phyloP scores from a whole-genome alignment of 1,284 basidiomycete genomes.

The Thecaphora thlaspeos region DNA sequence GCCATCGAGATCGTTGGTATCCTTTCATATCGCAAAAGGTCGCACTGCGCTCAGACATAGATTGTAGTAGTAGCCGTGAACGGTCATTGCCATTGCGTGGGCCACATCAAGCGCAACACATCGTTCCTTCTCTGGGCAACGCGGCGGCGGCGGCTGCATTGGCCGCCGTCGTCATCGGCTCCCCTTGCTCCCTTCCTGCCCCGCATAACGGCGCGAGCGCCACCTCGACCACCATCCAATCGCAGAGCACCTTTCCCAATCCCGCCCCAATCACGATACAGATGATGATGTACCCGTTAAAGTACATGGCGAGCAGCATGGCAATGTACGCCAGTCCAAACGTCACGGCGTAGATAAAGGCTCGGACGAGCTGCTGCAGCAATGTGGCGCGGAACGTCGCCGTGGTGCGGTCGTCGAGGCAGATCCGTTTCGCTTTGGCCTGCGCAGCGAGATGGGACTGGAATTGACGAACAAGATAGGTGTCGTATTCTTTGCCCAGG shows the following conservation, averaged over 20 bases:
- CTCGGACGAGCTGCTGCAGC: slow-evolving; percentile 26
- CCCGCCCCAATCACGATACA: slow-evolving; percentile 28
- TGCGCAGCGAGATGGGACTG: background rate
- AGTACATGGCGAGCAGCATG: slow-evolving; percentile 37
- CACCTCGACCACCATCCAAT: slow-evolving; percentile 17
- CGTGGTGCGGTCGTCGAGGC: background rate
- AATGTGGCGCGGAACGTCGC: slow-evolving; percentile 3
- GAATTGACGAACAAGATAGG: slow-evolving; percentile 6
- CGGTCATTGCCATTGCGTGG: too few relatives aligned
- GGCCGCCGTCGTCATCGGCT: too few relatives aligned
- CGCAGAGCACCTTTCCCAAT: slow-evolving; percentile 24
- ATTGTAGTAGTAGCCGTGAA: too few relatives aligned
- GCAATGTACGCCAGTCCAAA: slow-evolving; percentile 33
- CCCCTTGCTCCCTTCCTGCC: too few relatives aligned
- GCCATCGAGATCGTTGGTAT: too few relatives aligned
- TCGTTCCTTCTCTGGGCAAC: too few relatives aligned
- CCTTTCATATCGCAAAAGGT: too few relatives aligned
- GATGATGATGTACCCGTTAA: slow-evolving; percentile 30
- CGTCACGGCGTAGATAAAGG: slow-evolving; percentile 19
- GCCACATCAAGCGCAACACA: too few relatives aligned
- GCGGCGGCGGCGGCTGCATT: too few relatives aligned
- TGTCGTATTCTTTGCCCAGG: slow-evolving; percentile 18
- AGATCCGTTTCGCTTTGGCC: background rate
- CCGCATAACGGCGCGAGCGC: too few relatives aligned
- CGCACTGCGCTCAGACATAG: too few relatives aligned